Percentiles rank a stretch among this genome's conserved stretches.
Evolutionary conservation across 148 eudicot species (phyloP).

Genomic region (Salicornia ramosissima): DNA sequence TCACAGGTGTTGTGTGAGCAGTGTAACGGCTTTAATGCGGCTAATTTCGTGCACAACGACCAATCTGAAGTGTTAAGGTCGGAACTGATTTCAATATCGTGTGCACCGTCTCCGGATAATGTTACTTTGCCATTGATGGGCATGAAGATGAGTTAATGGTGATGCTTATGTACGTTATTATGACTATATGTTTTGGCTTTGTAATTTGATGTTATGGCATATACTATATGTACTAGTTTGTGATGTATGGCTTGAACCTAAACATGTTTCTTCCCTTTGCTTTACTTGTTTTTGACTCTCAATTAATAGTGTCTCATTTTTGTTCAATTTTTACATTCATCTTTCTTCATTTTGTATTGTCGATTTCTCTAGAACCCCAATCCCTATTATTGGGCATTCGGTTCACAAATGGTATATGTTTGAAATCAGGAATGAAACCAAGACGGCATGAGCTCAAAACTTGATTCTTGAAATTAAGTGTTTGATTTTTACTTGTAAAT

Average conservation of each 20-base stretch:
- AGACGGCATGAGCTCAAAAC: too few species aligned
- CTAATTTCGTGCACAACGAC: background rate
- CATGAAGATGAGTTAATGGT: background rate
- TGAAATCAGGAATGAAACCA: too few species aligned
- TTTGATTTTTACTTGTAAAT: too few species aligned
- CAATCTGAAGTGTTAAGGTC: conserved; percentile 7
- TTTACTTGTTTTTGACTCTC: background rate
- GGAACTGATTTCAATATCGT: conserved; percentile 13
- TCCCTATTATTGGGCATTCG: too few species aligned
- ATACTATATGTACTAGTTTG: background rate
- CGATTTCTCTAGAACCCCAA: too few species aligned
- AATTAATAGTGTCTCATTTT: background rate
- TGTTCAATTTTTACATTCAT: background rate
- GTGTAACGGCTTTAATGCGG: background rate
- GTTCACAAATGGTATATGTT: too few species aligned
- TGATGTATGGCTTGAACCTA: conserved; percentile 1
- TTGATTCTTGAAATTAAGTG: too few species aligned
- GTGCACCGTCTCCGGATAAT: background rate
- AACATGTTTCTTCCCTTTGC: background rate
- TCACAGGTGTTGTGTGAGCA: background rate
- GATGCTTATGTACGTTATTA: background rate
- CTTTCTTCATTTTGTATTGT: background rate
- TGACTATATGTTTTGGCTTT: too few species aligned
- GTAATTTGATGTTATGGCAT: background rate
- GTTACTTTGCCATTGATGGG: background rate